A percentile compares a stretch with the other conserved stretches of the same genome.
phyloP scores from a whole-genome alignment of 208 protist genomes.

The Crithidia bombi region DNA sequence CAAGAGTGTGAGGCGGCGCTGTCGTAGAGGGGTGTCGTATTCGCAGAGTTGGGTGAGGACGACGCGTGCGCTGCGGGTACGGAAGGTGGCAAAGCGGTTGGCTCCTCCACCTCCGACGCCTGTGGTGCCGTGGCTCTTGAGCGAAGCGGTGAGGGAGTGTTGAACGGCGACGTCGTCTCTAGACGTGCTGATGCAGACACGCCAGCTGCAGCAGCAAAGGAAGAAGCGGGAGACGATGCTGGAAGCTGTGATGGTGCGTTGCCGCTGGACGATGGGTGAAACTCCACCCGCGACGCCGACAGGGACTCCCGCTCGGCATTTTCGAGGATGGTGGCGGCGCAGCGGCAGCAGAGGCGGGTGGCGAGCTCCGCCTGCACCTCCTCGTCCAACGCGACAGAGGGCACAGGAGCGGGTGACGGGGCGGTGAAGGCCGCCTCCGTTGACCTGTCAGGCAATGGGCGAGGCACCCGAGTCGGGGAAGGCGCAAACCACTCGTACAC shows the following conservation, averaged over 20 bases:
- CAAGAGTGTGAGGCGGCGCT: not conserved
- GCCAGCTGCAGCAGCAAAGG: too few species aligned
- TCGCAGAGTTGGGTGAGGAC: too few species aligned
- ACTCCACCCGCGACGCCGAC: slow-evolving; percentile 14
- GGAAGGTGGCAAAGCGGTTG: too few species aligned
- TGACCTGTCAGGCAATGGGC: not conserved
- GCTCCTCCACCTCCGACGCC: too few species aligned
- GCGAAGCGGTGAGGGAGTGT: too few species aligned
- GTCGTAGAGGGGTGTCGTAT: too few species aligned
- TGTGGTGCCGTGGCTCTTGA: too few species aligned
- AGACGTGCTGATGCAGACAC: too few species aligned
- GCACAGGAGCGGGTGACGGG: not conserved
- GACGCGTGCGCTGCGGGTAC: too few species aligned
- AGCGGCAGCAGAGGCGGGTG: slow-evolving; percentile 40
- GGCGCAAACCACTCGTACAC: slow-evolving; percentile 30
- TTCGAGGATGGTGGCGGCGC: slow-evolving; percentile 33
- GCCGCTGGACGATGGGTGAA: slow-evolving; percentile 17
- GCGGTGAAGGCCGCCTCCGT: not conserved
- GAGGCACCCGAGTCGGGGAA: slow-evolving; percentile 3
- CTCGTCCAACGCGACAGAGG: not conserved
- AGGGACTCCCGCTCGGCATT: slow-evolving; percentile 26
- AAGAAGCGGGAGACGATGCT: not conserved
- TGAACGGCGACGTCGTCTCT: too few species aligned
- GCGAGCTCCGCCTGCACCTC: slow-evolving; percentile 20
- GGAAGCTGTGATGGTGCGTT: not conserved